Conservation (phyloP, 1,284 basidiomycete genomes). For the Trametes polyzona region DNA sequence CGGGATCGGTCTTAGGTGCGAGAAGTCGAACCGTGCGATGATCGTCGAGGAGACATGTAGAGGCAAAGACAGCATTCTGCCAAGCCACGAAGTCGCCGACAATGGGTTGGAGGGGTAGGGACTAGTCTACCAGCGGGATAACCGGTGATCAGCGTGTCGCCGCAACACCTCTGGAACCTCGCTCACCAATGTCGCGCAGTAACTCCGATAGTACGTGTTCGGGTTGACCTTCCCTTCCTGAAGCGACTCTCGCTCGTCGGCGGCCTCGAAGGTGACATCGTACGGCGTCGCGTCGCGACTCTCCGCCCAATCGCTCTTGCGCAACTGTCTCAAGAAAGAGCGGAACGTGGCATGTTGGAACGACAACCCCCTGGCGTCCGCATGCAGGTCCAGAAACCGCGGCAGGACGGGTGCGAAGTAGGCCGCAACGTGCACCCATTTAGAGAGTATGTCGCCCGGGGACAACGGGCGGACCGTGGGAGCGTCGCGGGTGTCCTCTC, state of each 20-base stretch:
- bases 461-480: constrained; percentile 48
- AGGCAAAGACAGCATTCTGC: constrained; percentile 20
- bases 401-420: constrained; percentile 49
- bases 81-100: background rate
- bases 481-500: constrained; percentile 46
- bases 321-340: constrained; percentile 43
- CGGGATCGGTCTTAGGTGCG: constrained; percentile 40
- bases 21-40: constrained; percentile 44
- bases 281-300: constrained; percentile 51
- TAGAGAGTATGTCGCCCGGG: constrained; percentile 43
- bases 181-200: constrained; percentile 45
- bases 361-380: constrained; percentile 46
- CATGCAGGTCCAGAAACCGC: constrained; percentile 45
- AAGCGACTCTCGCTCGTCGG: constrained; percentile 46
- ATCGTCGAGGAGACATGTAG: constrained; percentile 32
- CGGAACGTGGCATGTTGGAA: constrained; percentile 41
- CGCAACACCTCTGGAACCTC: no score
- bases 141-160: background rate
- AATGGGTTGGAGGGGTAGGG: background rate
- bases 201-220: constrained; percentile 50
- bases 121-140: background rate
- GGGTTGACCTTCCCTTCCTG: constrained; percentile 43
- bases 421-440: constrained; percentile 45
- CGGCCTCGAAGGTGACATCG: constrained; percentile 52
- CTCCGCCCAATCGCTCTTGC: constrained; percentile 54